phyloP scores from a whole-genome alignment of 805 yeast genomes.

The Ogataea allantospora region DNA sequence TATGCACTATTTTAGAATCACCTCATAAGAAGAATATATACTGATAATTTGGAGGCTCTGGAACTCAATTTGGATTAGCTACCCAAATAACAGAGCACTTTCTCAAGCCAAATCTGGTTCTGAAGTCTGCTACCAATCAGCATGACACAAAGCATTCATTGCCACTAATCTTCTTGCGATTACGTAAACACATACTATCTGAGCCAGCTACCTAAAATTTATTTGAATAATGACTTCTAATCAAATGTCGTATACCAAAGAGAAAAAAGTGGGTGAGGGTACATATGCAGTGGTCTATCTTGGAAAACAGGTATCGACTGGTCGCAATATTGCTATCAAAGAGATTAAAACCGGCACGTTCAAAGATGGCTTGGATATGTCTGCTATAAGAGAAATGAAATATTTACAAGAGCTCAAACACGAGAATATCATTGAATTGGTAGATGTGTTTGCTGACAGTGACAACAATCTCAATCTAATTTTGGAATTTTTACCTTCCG shows the following conservation, averaged over 20 bases:
- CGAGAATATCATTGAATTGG: conserved; percentile 77
- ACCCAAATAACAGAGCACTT: too few relatives aligned
- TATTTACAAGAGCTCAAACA: conserved; percentile 80
- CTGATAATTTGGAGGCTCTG: too few relatives aligned
- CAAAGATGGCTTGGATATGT: conserved; percentile 96
- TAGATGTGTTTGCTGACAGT: conserved; percentile 77
- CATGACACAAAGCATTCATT: too few relatives aligned
- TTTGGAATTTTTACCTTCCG: conserved; percentile 90
- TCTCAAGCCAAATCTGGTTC: too few relatives aligned
- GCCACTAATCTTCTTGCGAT: too few relatives aligned
- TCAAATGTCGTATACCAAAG: conserved; percentile 39
- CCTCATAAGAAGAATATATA: too few relatives aligned
- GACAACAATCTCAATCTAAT: conserved; percentile 73
- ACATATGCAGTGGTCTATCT: conserved; percentile 95
- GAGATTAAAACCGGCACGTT: conserved; percentile 93
- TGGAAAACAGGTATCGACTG: conserved; percentile 61
- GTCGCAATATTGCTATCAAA: conserved; percentile 79
- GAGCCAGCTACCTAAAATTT: too few relatives aligned
- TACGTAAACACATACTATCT: too few relatives aligned
- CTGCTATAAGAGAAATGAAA: conserved; percentile 92
- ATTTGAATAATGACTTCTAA: conserved; percentile 16
- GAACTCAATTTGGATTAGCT: too few relatives aligned
- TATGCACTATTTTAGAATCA: too few relatives aligned
- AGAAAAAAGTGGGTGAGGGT: conserved; percentile 96
- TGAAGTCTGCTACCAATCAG: too few relatives aligned